A percentile compares a stretch with the other conserved stretches of the same genome.
These are phyloP conservation scores for Chlorella sp. DNA, from an alignment of 139 green algal genomes.

Conservation along the genomic window DNA sequence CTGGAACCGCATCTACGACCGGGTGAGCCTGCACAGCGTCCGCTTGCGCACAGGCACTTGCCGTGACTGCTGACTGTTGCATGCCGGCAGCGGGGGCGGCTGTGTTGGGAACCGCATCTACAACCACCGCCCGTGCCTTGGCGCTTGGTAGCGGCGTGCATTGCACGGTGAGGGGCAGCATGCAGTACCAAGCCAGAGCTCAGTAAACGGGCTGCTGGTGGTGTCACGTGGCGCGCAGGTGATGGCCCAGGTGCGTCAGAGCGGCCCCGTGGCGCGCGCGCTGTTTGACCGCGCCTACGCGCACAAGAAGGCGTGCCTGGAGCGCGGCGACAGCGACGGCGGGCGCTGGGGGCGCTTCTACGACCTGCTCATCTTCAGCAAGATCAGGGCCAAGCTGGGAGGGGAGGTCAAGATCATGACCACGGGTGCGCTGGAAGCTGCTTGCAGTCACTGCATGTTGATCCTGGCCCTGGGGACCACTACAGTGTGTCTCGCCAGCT, in stretches of 20 bases:
- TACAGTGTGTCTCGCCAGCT: no score
- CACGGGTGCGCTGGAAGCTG: no score
- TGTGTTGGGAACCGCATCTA: no score
- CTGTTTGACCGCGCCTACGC: constrained; percentile 77
- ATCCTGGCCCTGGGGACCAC: no score
- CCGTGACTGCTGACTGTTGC: no score
- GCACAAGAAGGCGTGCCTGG: constrained; percentile 64
- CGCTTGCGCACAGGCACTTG: neutral
- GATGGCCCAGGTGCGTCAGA: constrained; percentile 32
- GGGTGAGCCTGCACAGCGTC: no score
- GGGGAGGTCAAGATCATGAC: constrained; percentile 55
- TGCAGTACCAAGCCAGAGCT: no score
- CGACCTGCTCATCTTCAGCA: constrained; percentile 92
- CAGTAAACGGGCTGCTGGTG: no score
- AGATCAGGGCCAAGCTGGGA: constrained; percentile 74
- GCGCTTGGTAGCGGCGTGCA: neutral
- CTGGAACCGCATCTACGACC: constrained; percentile 97
- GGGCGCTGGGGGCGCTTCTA: constrained; percentile 73
- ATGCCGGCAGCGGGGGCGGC: no score
- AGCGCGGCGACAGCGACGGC: constrained; percentile 49
- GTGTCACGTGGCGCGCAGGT: no score
- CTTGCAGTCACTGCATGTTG: no score
- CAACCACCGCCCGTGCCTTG: neutral
- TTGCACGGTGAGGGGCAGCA: neutral
- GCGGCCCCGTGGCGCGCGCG: constrained; percentile 49